These are phyloP conservation scores for Candida dajiaensis DNA, from an alignment of 805 yeast genomes.

Conservation along the genomic window DNA sequence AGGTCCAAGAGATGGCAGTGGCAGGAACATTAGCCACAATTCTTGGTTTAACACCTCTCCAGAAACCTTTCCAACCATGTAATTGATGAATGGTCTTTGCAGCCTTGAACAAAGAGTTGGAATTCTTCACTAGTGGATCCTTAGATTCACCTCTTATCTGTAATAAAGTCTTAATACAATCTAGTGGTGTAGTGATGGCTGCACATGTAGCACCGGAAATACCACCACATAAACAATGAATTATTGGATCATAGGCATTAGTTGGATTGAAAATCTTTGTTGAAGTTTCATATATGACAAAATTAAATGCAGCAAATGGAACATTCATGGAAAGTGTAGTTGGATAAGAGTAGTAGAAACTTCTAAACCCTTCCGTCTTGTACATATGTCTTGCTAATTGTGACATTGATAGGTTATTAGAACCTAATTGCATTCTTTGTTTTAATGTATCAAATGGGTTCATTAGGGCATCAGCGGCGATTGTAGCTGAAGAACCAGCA, in stretches of 20 bases:
- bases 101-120: slow-evolving; percentile 67
- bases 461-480: slow-evolving; percentile 93
- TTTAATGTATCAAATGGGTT: slow-evolving; percentile 94
- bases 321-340: slow-evolving; percentile 88
- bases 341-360: slow-evolving; percentile 90
- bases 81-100: slow-evolving; percentile 56
- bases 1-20: slow-evolving; percentile 96
- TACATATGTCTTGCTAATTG: slow-evolving; percentile 44
- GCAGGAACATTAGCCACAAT: slow-evolving; percentile 90
- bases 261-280: slow-evolving; percentile 76
- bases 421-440: slow-evolving; percentile 80
- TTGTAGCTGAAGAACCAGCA: slow-evolving; percentile 90
- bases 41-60: slow-evolving; percentile 85
- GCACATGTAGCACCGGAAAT: slow-evolving; percentile 94
- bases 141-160: slow-evolving; percentile 67
- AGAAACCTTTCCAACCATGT: slow-evolving; percentile 63
- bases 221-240: slow-evolving; percentile 91
- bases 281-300: slow-evolving; percentile 83
- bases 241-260: slow-evolving; percentile 75
- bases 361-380: slow-evolving; percentile 59
- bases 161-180: slow-evolving; percentile 84
- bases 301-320: slow-evolving; percentile 93
- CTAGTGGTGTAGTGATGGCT: slow-evolving; percentile 90
- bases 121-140: slow-evolving; percentile 41
- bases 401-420: slow-evolving; percentile 21